A percentile compares a stretch with the other conserved stretches of the same genome.
Conservation (phyloP, 208 protist genomes). For the Acanthamoeba comandoni region DNA sequence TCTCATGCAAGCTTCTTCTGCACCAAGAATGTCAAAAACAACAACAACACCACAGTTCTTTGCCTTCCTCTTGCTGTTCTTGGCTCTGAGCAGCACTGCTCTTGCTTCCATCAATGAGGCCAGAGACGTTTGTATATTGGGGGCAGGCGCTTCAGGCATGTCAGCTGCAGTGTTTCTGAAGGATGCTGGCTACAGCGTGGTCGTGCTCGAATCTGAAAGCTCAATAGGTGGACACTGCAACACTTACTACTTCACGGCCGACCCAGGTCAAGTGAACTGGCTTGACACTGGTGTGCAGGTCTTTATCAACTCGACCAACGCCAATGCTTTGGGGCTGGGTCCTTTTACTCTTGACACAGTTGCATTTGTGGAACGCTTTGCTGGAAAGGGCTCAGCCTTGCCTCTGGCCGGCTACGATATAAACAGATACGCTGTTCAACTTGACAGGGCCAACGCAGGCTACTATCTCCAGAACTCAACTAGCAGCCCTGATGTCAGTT, state of each 20-base stretch:
- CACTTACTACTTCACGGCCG: slow-evolving; percentile 30
- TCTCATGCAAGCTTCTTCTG: too few relatives aligned
- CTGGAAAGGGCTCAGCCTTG: slow-evolving; percentile 1
- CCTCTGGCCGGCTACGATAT: too few relatives aligned
- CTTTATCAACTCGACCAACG: slow-evolving; percentile 22
- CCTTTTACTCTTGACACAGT: slow-evolving; percentile 27
- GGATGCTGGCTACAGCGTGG: slow-evolving; percentile 20
- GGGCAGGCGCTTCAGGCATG: slow-evolving; percentile 28
- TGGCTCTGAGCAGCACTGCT: too few relatives aligned
- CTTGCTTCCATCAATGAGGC: too few relatives aligned
- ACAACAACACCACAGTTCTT: too few relatives aligned
- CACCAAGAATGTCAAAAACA: too few relatives aligned
- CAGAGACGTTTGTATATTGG: slow-evolving; percentile 36
- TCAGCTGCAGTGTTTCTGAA: slow-evolving; percentile 54
- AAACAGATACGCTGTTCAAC: too few relatives aligned
- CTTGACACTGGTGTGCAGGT: slow-evolving; percentile 44
- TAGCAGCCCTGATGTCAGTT: too few relatives aligned
- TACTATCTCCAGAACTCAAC: too few relatives aligned
- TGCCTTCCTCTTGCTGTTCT: too few relatives aligned
- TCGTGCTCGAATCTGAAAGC: not conserved
- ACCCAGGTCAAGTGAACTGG: slow-evolving; percentile 1
- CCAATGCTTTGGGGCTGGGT: slow-evolving; percentile 25
- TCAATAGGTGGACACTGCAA: slow-evolving; percentile 26
- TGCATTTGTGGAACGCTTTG: slow-evolving; percentile 34
- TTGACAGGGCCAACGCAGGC: too few relatives aligned